phyloP scores from a whole-genome alignment of 129 eudicot species.

The Artemisia annua region DNA sequence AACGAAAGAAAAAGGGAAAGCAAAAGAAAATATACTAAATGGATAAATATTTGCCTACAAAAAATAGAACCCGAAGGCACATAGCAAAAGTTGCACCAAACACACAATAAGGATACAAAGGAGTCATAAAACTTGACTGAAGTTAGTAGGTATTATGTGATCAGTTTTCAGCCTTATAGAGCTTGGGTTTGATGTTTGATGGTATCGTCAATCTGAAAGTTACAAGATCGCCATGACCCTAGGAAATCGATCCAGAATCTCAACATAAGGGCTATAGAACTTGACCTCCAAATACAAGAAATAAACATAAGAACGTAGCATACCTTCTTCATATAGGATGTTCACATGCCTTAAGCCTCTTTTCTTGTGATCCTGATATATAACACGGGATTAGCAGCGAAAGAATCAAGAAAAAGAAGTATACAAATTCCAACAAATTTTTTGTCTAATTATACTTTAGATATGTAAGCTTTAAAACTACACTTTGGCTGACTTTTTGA shows the following conservation, averaged over 20 bases:
- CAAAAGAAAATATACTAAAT: slow-evolving; percentile 1
- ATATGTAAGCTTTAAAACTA: not conserved
- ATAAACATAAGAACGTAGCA: slow-evolving; percentile 8
- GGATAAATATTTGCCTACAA: slow-evolving; percentile 13
- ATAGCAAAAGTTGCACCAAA: slow-evolving; percentile 11
- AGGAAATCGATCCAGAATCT: not conserved
- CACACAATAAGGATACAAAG: slow-evolving; percentile 14
- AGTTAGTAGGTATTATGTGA: not conserved
- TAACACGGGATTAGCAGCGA: slow-evolving; percentile 8
- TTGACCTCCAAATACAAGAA: not conserved
- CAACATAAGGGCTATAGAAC: not conserved
- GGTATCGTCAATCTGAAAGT: not conserved
- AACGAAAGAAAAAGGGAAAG: not conserved
- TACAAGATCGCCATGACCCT: slow-evolving; percentile 23
- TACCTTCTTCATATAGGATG: slow-evolving; percentile 29
- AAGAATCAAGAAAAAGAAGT: not conserved
- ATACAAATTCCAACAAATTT: no score
- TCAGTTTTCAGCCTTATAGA: not conserved
- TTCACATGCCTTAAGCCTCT: slow-evolving; percentile 62
- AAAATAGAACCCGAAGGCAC: not conserved
- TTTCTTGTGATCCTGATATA: slow-evolving; percentile 85
- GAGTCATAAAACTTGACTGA: slow-evolving; percentile 3
- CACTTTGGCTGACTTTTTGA: not conserved
- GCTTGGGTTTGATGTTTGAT: slow-evolving; percentile 6
- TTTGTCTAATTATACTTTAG: not conserved